Percentiles rank a stretch among this genome's conserved stretches.
Evolutionary conservation across 805 yeast genomes (phyloP).

Genomic region (Scheffersomyces ergatensis): DNA sequence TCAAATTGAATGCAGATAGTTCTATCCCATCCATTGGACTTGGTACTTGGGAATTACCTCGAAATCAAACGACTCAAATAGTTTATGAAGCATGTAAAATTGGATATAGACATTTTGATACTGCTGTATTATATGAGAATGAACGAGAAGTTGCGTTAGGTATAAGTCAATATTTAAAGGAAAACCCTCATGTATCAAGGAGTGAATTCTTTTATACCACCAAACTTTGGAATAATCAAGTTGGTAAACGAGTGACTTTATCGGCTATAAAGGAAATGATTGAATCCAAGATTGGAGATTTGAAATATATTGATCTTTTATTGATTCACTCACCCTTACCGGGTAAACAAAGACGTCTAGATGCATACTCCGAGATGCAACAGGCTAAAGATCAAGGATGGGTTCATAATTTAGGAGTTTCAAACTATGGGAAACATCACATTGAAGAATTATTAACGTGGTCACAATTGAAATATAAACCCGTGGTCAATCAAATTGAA

Average conservation of each 20-base stretch:
- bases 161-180: slow-evolving; percentile 39
- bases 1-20: slow-evolving; percentile 27
- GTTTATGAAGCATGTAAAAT: slow-evolving; percentile 59
- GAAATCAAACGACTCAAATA: slow-evolving; percentile 29
- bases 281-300: slow-evolving; percentile 44
- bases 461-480: slow-evolving; percentile 40
- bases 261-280: slow-evolving; percentile 54
- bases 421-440: slow-evolving; percentile 60
- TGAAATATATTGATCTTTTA: slow-evolving; percentile 71
- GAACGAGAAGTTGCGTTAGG: slow-evolving; percentile 71
- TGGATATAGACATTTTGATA: slow-evolving; percentile 74
- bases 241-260: slow-evolving; percentile 57
- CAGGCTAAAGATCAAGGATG: slow-evolving; percentile 51
- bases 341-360: slow-evolving; percentile 40
- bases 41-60: slow-evolving; percentile 46
- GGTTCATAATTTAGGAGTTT: slow-evolving; percentile 58
- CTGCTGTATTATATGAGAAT: slow-evolving; percentile 68
- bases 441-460: slow-evolving; percentile 50
- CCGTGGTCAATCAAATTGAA: slow-evolving; percentile 51
- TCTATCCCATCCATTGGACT: slow-evolving; percentile 47
- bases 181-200: slow-evolving; percentile 25
- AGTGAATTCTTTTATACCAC: slow-evolving; percentile 52
- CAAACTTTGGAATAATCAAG: slow-evolving; percentile 68
- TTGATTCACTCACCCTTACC: slow-evolving; percentile 61
- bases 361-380: slow-evolving; percentile 55